Base-by-base conservation (phyloP, 768 basidiomycete genomes). In the Boletellus emodensis region DNA sequence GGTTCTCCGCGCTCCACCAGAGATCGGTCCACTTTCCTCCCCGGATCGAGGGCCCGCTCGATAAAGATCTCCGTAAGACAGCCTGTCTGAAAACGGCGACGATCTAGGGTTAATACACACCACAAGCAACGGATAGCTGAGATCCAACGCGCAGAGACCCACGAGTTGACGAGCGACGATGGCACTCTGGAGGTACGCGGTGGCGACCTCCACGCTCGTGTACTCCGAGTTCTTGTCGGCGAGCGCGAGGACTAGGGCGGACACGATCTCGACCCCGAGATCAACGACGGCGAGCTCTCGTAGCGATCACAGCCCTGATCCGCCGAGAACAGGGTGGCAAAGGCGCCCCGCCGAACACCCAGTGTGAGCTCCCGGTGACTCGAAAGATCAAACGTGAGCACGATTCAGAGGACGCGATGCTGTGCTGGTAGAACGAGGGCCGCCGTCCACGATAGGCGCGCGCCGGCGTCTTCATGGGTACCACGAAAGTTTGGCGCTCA, bases 101-200 rank as follows among this genome's bases (percentile, higher is more conserved):
- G 28, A 28, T 28, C 9, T 1, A 28, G 6, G 28, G 9, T 28
- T 6, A 2, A 28, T 9, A 28, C 28, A 28, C 28, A 20, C 28
- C 28, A 9, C 28, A 28, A 28, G 9, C 9, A 9, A 28, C 28
- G 6, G 20, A 20, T 20, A 3, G 20, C 20, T 3, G 20, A 20
- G 20, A 20, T 20, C 20, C 3, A 20, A 20, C 20, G 20, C 20
- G 3, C 20, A 20, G 20, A 20, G 20, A 53, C 63, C 53, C 38
- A 64, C 63, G 1, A 54, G 40, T 35, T 63, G 63, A 41, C 63
- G 63, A 9, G 63, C 61, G n/a, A 65, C 18, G 44, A 66, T 38
- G n/a, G 63, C 61, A 17, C 64, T 65, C 56, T 63, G 65, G 50
- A 62, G 60, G 39, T 64, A 64, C 2, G 64, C 63, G 1, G 56